These are phyloP conservation scores for Syncephalastrum contaminatum DNA, from an alignment of 371 early-diverging fungal species.

Conservation along the genomic window DNA sequence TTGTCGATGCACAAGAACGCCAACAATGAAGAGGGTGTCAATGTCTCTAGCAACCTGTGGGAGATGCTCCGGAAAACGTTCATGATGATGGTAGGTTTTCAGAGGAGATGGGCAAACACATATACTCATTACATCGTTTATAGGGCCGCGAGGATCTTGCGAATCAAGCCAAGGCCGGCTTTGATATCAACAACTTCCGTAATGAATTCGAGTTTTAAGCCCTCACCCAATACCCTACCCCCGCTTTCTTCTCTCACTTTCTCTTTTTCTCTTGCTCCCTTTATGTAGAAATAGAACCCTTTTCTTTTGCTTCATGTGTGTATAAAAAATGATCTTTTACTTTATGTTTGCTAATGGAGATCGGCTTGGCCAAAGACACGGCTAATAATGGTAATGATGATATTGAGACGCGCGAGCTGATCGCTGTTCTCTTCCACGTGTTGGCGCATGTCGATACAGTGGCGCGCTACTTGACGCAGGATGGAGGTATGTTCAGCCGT, in stretches of 20 bases:
- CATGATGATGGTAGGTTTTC: conserved; percentile 56
- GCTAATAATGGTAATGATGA: conserved; percentile 39
- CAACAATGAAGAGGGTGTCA: conserved; percentile 55
- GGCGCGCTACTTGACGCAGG: conserved; percentile 33
- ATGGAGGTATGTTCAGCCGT: conserved; percentile 31
- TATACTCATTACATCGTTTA: not conserved
- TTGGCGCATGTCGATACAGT: conserved; percentile 29
- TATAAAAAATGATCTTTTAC: not conserved
- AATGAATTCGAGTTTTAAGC: conserved; percentile 62
- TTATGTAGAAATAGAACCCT: conserved; percentile 1
- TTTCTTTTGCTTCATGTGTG: not conserved
- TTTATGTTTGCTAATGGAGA: conserved; percentile 11
- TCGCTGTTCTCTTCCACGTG: conserved; percentile 4
- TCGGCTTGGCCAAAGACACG: conserved; percentile 39
- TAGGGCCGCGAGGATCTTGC: conserved; percentile 59
- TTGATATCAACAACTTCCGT: conserved; percentile 61
- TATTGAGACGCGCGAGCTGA: conserved; percentile 29
- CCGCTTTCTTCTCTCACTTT: not conserved
- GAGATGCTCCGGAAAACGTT: conserved; percentile 65
- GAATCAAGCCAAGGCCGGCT: conserved; percentile 58
- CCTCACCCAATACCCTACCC: no score
- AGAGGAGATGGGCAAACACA: no score
- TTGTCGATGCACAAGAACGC: conserved; percentile 76
- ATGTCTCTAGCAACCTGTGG: conserved; percentile 65
- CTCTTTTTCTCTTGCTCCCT: not conserved